Base-by-base conservation (phyloP, 2,329 filamentous ascomycete genomes). In the Trichoderma simmonsii region DNA sequence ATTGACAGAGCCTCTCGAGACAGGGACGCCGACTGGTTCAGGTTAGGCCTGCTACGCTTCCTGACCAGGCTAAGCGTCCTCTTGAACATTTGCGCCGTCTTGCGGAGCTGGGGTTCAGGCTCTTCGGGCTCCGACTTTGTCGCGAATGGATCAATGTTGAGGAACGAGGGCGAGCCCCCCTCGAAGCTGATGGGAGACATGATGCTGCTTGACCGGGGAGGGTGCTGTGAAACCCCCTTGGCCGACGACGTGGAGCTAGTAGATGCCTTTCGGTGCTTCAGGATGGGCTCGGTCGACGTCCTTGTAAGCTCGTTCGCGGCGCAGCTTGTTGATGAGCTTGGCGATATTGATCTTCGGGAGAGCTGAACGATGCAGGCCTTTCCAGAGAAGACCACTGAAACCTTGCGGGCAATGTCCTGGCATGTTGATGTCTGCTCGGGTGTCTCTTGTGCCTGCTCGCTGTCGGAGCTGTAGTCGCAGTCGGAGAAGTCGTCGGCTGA, bases 401-500 rank as follows among this genome's bases (percentile, higher is more conserved):
- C 87, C 2, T 86, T 83, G 67, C 87, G 84, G 8, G 89, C 89
- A 6, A 85, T 90, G 74, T 86, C 86, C 78, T 89, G 85, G 74
- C 86, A 85, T 76, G 84, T 86, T 69, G 75, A 78, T 56, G 83
- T 80, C 72, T 82, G 75, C n/a, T 71, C 66, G 5, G 75, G 73
- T 11, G 77, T 74, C 75, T 75, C 65, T 66, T 76, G 73, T 6
- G 74, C 76, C 48, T 79, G 75, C 65, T 83, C 83, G 72, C 79
- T 83, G 24, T 81, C 82, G 63, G 84, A 86, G 74, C 88, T 85
- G 74, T 81, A 80, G 61, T 86, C 85, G 76, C 85, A 85, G 76
- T 89, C 86, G 70, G 87, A 90, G 73, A 86, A 86, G 79, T 89
- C 86, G 79, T 89, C 89, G 60, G 87, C 86, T 21, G 87, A 88